Evolutionary conservation across 164 flowering plant genomes (phyloP), one percentile per base, ranked within the genome.

Genomic region (Kalanchoe fedtschenkoi): DNA sequence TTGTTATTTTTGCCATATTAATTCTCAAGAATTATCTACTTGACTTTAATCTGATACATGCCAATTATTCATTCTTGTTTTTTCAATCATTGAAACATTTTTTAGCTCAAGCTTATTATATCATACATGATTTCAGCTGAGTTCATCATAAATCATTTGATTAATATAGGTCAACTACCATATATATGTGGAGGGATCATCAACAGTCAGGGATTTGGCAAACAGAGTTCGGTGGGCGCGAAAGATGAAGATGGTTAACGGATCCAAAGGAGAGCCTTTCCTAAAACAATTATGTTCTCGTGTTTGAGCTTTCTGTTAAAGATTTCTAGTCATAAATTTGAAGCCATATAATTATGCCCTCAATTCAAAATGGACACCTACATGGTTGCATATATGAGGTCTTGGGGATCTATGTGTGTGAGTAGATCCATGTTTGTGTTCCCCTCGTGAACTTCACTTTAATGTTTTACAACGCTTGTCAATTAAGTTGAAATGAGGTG

Each of bases 401-500:
- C 13, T 9, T 37, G 39, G 39, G 39, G 6, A 1, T 5, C 14
- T 51, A 16, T 24, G 32, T 13, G 56, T 51, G 56, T 51, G 30
- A 51, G 56, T 24, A 7, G 24, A 51, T 10, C 26, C 16, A 22
- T 51, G 56, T 7, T 62, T 43, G 64, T 43, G 64, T 62, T 62
- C 64, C 64, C 51, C 56, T 44, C n/a, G 35, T 17, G 21, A 62
- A 62, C 64, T 62, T 62, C 64, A 62, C 13, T 11, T 42, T 24
- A 16, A 53, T 61, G 44, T 22, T 61, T 37, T 39, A 34, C 19
- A 34, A 26, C 43, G 37, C 62, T 60, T 30, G 44, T 37, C 19
- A 60, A 38, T 24, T 8, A 39, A 39, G 15, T 39, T 15, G 15
- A 39, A 39, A 8, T 8, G 8, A 39, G 8, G 43, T 15, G 7